phyloP scores from a whole-genome alignment of 805 yeast genomes.

The Wickerhamiella parazyma region DNA sequence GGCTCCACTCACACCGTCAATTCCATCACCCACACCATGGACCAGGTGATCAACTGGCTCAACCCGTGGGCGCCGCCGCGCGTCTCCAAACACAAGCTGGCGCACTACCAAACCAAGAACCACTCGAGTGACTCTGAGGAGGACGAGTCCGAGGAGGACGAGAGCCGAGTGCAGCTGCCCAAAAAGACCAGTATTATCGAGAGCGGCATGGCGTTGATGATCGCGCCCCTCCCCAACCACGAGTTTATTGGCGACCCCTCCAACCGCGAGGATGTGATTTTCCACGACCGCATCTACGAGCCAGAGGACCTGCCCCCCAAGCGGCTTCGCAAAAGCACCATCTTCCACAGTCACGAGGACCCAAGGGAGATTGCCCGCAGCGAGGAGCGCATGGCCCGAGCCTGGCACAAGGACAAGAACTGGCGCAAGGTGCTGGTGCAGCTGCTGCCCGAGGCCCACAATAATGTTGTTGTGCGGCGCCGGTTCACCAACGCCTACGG shows the following conservation, averaged over 20 bases:
- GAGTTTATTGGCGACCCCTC: slow-evolving; percentile 56
- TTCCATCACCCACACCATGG: slow-evolving; percentile 6
- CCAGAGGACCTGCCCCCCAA: slow-evolving; percentile 53
- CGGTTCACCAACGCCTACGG: slow-evolving; percentile 88
- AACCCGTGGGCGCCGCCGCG: slow-evolving; percentile 24
- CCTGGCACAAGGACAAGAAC: slow-evolving; percentile 68
- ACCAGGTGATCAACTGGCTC: slow-evolving; percentile 16
- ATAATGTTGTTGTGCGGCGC: slow-evolving; percentile 79
- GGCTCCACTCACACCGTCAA: slow-evolving; percentile 4
- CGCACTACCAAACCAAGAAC: slow-evolving; percentile 2
- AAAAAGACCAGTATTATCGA: slow-evolving; percentile 56
- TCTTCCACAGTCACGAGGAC: slow-evolving; percentile 9
- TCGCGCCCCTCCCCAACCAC: slow-evolving; percentile 68
- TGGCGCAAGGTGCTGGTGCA: slow-evolving; percentile 90
- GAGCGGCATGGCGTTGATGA: slow-evolving; percentile 60
- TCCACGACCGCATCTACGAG: slow-evolving; percentile 69
- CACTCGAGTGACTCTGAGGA: slow-evolving; percentile 5
- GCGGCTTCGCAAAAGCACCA: slow-evolving; percentile 21
- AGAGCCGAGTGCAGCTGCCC: slow-evolving; percentile 15
- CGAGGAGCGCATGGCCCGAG: slow-evolving; percentile 76
- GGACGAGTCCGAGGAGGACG: slow-evolving; percentile 12
- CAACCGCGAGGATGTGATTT: slow-evolving; percentile 47
- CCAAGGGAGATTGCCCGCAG: slow-evolving; percentile 28
- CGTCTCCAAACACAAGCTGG: slow-evolving; percentile 17
- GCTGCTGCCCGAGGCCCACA: slow-evolving; percentile 87